Base-by-base conservation (phyloP, 768 basidiomycete genomes). In the Lyophyllum semitale region DNA sequence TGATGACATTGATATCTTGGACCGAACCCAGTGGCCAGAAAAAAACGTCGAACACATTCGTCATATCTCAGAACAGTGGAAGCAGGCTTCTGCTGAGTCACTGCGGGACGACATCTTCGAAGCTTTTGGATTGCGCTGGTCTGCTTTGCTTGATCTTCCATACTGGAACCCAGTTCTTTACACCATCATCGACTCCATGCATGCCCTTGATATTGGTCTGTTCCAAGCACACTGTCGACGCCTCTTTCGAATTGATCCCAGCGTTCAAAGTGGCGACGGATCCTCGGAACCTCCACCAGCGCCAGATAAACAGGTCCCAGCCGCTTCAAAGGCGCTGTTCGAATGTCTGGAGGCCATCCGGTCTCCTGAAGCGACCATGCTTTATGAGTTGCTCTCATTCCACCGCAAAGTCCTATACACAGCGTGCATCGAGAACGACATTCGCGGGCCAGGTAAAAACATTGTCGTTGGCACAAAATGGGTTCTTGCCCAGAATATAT, bases 131-230 rank as follows among this genome's bases (percentile, higher is more conserved):
- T 50, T 70, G n/a, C 61, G 72, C 4, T 73, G 63, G 61, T 66
- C 72, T 1, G 59, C 58, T 22, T 55, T 80, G 2, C 57, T 72
- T 8, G 48, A 67, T 1, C 67, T 80, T 2, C 68, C 70, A 0
- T 80, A 80, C 55, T 79, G 75, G 69, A 68, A 77, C 53, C 68
- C 69, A 0, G 61, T 64, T 2, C 48, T 51, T 1, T 71, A 59
- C 40, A 47, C 68, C 4, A 59, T 74, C 0, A 58, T 77, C 8
- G 76, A 80, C 47, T 53, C 71, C 1, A 78, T 78, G 76, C 78
- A 80, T 56, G 69, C 65, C 17, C 60, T 78, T 0, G 68, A 71
- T 32, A 66, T 77, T 0, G 71, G 73, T 4, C 45, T 68, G 1
- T 51, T 74, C 4, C 47, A 49, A 26, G 15, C 23, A 6, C 23